A percentile compares a stretch with the other conserved stretches of the same genome.
Evolutionary conservation across 2,329 filamentous ascomycete species (phyloP).

Genomic region (Sclerotinia subarctica): DNA sequence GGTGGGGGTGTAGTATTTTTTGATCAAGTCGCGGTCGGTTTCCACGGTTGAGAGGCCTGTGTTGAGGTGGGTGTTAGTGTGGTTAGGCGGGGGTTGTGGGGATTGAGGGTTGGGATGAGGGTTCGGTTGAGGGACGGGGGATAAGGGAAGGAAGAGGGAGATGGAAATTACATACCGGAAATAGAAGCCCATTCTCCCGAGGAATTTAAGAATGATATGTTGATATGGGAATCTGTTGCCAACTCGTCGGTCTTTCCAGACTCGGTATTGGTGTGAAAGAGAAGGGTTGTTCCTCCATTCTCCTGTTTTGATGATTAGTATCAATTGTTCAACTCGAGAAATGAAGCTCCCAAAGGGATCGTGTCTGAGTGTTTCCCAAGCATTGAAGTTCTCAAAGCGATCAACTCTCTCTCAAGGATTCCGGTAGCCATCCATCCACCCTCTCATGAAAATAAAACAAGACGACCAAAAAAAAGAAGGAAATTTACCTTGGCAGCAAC

Average conservation of each 20-base stretch:
- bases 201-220: slow-evolving; percentile 74
- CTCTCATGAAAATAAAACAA: neutral
- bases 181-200: slow-evolving; percentile 84
- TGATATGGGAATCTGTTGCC: slow-evolving; percentile 67
- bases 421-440: neutral
- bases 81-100: too few species aligned
- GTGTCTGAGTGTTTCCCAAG: neutral
- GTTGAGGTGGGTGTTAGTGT: too few species aligned
- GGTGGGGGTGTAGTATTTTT: slow-evolving; percentile 69
- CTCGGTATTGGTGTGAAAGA: slow-evolving; percentile 91
- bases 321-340: neutral
- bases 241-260: slow-evolving; percentile 85
- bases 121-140: too few species aligned
- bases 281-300: slow-evolving; percentile 71
- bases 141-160: too few species aligned
- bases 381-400: neutral
- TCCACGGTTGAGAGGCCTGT: slow-evolving; percentile 53
- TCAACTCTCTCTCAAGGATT: neutral
- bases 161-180: slow-evolving; percentile 53
- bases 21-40: slow-evolving; percentile 64
- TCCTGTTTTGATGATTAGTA: slow-evolving; percentile 51
- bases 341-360: too few species aligned
- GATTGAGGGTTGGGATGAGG: too few species aligned
- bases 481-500: slow-evolving; percentile 65
- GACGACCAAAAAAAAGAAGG: neutral